Evolutionary conservation across 2,329 filamentous ascomycete species (phyloP), one percentile per base, ranked within the genome.

Genomic region (Fusarium mexicanum): DNA sequence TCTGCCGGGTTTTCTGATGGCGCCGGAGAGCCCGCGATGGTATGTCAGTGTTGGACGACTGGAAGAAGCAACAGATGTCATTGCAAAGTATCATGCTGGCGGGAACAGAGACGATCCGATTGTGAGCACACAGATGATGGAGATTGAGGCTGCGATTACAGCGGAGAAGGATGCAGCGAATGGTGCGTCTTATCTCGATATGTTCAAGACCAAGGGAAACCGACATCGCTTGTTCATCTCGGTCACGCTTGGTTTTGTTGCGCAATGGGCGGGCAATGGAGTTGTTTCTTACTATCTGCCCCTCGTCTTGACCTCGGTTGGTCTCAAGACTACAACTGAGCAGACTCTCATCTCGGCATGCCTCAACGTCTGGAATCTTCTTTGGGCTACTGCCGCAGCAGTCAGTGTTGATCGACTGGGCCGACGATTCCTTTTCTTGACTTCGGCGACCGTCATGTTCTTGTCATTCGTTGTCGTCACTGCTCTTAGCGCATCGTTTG

Each of bases 211-310:
- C 5, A 65, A 51, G 43, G 64, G 64, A 3, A 65, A 65, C 4
- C 62, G 64, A 6, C 62, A 57, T 48, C 61, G 61, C 1, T 22
- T 67, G 1, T 57, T 65, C 1, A 65, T 67, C 9, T 67, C 64
- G 0, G 18, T 66, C 12, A 38, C 64, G 3, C 61, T 67, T 0
- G 64, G 64, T 3, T 33, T 67, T 2, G 51, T 66, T 1, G 62
- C 61, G 0, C 64, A 67, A n/a, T 67, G 64, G 64, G 62, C 61
- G 1, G 61, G 64, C 4, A 67, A 67, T 10, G 61, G 64, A 2
- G 64, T 67, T 33, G 61, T 67, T 13, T 67, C 64, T 5, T 67
- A 66, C 14, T 67, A 67, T 40, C 50, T 67, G 8, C 50, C 64
- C 3, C 44, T 67, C 2, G 64, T 67, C 1, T 41, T 63, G 53